phyloP scores from a whole-genome alignment of 129 eudicot genomes.

The Ambrosia artemisiifolia region DNA sequence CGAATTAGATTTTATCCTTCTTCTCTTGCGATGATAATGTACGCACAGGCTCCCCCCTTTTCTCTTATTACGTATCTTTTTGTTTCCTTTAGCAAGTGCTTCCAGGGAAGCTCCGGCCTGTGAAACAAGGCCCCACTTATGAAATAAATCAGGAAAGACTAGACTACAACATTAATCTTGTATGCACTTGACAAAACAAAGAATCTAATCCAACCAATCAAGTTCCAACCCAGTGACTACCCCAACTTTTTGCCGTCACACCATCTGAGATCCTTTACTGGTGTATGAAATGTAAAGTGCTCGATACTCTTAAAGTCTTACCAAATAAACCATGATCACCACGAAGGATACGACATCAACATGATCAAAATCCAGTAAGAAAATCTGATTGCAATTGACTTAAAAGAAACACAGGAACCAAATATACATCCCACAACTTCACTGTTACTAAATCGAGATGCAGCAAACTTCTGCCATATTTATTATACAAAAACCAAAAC shows the following conservation, averaged over 20 bases:
- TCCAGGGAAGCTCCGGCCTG: slow-evolving; percentile 87
- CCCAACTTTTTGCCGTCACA: not conserved
- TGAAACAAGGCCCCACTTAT: slow-evolving; percentile 5
- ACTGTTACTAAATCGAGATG: not conserved
- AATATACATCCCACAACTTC: not conserved
- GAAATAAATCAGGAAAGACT: slow-evolving; percentile 9
- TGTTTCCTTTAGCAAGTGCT: slow-evolving; percentile 85
- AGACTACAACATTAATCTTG: not conserved
- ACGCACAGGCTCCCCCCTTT: slow-evolving; percentile 57
- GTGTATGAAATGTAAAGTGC: not conserved
- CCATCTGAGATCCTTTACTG: not conserved
- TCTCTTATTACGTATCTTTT: slow-evolving; percentile 49
- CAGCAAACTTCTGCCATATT: not conserved
- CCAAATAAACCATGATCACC: slow-evolving; percentile 7
- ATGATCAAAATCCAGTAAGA: not conserved
- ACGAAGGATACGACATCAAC: not conserved
- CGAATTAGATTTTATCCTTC: slow-evolving; percentile 50
- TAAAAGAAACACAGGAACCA: not conserved
- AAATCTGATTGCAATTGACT: not conserved
- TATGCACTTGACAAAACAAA: not conserved
- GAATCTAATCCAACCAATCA: not conserved
- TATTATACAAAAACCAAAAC: not conserved
- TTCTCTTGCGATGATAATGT: slow-evolving; percentile 61
- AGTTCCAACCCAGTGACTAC: not conserved
- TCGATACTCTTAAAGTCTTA: not conserved